These are phyloP conservation scores for Wickerhamomyces queroliae DNA, from an alignment of 805 yeast species.

Conservation along the genomic window DNA sequence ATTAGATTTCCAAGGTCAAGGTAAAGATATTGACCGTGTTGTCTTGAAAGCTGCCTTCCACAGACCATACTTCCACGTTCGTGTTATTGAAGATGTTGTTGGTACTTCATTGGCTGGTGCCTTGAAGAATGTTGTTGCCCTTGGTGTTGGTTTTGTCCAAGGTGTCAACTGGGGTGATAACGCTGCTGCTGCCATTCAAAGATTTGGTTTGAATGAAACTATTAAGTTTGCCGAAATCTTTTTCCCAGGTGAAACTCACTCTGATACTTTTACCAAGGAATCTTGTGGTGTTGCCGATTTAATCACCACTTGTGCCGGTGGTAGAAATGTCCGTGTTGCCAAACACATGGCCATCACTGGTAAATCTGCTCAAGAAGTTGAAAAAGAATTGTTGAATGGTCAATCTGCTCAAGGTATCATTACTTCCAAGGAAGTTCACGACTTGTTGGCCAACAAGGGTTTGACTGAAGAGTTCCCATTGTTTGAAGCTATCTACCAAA, in stretches of 20 bases:
- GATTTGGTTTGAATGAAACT: slow-evolving; percentile 90
- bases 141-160: slow-evolving; percentile 95
- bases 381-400: slow-evolving; percentile 83
- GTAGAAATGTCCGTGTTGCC: slow-evolving; percentile 93
- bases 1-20: slow-evolving; percentile 42
- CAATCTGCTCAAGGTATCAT: slow-evolving; percentile 95
- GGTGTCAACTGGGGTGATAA: slow-evolving; percentile 99
- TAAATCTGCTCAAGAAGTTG: slow-evolving; percentile 74
- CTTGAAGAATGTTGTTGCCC: slow-evolving; percentile 90
- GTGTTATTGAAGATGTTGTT: slow-evolving; percentile 86
- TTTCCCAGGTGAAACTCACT: slow-evolving; percentile 45
- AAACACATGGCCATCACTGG: slow-evolving; percentile 77
- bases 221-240: slow-evolving; percentile 79
- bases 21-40: slow-evolving; percentile 53
- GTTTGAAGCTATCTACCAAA: slow-evolving; percentile 64
- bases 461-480: slow-evolving; percentile 63
- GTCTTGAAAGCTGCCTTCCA: slow-evolving; percentile 84
- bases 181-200: slow-evolving; percentile 96
- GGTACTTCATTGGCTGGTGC: slow-evolving; percentile 98
- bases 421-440: slow-evolving; percentile 89
- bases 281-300: slow-evolving; percentile 98
- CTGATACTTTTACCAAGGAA: slow-evolving; percentile 83
- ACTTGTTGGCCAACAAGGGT: slow-evolving; percentile 30
- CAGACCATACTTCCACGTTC: slow-evolving; percentile 96
- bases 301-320: slow-evolving; percentile 96